Evolutionary conservation across 768 basidiomycete genomes (phyloP), one percentile per base, ranked within the genome.

Genomic region (Tulasnella calospora): DNA sequence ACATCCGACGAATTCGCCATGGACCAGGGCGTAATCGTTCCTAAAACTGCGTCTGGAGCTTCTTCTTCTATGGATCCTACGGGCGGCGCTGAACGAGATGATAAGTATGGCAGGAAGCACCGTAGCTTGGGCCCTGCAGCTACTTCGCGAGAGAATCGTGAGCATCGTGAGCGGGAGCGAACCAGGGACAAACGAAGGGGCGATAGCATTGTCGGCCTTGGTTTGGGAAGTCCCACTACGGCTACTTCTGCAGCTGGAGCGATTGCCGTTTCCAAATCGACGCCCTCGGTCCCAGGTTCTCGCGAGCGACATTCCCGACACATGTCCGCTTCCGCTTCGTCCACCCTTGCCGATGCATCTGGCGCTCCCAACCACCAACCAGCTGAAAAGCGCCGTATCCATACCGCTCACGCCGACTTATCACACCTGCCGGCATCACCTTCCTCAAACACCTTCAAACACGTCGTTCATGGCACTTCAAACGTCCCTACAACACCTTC

Each of bases 381-480:
- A 46, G 35, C 77, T 7, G 67, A 57, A 38, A n/a, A 89, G 67
- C 89, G 93, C 27, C 91, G 92, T 47, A 88, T 88, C 51, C 90
- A 90, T 76, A 87, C 89, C 72, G 38, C 33, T 21, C 78, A 91
- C 88, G 82, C 83, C 9, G 95, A 96, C 83, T 95, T 94, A 84
- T 94, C 95, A 0, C 94, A 94, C 82, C 87, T 97, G 5, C 95
- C 95, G 17, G 94, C 96, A 19, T 96, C 95, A 19, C 95, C 95
- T 27, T 94, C 95, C 2, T 90, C 94, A n/a, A 91, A 93, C 7
- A 93, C 93, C 7, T 95, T 96, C 78, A 92, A 94, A 79, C 92
- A 94, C 80, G 91, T 96, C 82, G 61, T 67, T 35, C 61, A 67
- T 35, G 33, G 33, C 27, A 27, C 85, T 95, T 79, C 88, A 89